Evolutionary conservation across 257 asterid species (phyloP).

Genomic region (Solanum gandarillasii): DNA sequence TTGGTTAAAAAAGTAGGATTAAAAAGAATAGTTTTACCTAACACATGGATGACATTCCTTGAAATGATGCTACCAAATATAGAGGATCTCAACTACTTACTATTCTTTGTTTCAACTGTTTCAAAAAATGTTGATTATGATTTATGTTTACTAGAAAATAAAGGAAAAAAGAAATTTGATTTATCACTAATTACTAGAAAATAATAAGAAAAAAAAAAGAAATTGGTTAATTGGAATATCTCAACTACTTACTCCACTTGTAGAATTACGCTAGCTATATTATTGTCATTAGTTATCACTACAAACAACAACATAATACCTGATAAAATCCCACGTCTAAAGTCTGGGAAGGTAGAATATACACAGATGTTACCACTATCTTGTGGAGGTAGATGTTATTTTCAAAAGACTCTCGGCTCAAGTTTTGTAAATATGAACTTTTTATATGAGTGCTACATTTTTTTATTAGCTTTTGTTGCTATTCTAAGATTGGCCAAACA

Average conservation of each 20-base stretch:
- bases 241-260: too few species aligned
- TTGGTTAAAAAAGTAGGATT: not conserved
- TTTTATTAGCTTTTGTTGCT: not conserved
- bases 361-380: too few species aligned
- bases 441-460: not conserved
- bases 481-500: not conserved
- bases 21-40: constrained; percentile 13
- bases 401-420: too few species aligned
- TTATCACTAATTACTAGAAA: not conserved
- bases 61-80: constrained; percentile 20
- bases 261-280: not conserved
- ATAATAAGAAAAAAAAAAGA: too few species aligned
- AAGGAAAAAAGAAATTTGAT: not conserved
- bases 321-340: too few species aligned
- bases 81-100: constrained; percentile 50
- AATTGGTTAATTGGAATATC: too few species aligned
- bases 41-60: constrained; percentile 35
- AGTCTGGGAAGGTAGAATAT: too few species aligned
- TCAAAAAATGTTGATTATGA: too few species aligned
- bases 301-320: not conserved
- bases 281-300: not conserved
- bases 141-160: not conserved
- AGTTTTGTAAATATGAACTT: not conserved
- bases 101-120: too few species aligned
- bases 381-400: too few species aligned